Evolutionary conservation across 2,329 filamentous ascomycete species (phyloP), one percentile per base, ranked within the genome.

Genomic region (Dactylellina leptospora): DNA sequence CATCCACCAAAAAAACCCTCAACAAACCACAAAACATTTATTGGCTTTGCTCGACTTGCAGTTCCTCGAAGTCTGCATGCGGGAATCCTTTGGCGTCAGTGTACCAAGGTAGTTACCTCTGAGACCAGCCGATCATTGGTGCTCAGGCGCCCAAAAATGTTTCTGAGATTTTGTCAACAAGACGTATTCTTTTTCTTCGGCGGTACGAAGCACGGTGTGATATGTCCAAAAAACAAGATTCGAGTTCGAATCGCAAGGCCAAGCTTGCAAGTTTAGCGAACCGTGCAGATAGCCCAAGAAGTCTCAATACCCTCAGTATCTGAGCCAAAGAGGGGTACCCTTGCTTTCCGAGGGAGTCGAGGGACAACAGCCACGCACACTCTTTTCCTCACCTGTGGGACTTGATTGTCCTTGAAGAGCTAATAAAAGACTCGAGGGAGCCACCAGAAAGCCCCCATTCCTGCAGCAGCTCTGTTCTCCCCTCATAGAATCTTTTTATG

Each of bases 261-360:
- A 10, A 42, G 55, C 63, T 53, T 53, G 38, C 36, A 33, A n/a
- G 47, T 54, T 63, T 61, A 61, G 63, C 63, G 63, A 69, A 69
- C 63, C 63, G 55, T 61, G 55, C 55, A 47, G 48, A 60, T 53
- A 68, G 8, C 60, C 50, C 44, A 47, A 25, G 38, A 66, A 44
- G n/a, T n/a, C n/a, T n/a, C n/a, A n/a, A n/a, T n/a, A n/a, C n/a
- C n/a, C n/a, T n/a, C n/a, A n/a, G 38, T 50, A 40, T 51, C 38
- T 36, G 50, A 53, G 58, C 56, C n/a, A 51, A 56, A 16, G 56
- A 71, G 66, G 66, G 66, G 66, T 55, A 71, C 38, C 66, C 66
- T 62, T 71, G 66, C 36, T 20, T 27, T 42, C 50, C 20, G 20
- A 42, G 48, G 56, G 56, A 62, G 58, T 44, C 20, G 28, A 58